phyloP scores from a whole-genome alignment of 2,329 filamentous ascomycete genomes.

The Ceratocystiopsis minuta region DNA sequence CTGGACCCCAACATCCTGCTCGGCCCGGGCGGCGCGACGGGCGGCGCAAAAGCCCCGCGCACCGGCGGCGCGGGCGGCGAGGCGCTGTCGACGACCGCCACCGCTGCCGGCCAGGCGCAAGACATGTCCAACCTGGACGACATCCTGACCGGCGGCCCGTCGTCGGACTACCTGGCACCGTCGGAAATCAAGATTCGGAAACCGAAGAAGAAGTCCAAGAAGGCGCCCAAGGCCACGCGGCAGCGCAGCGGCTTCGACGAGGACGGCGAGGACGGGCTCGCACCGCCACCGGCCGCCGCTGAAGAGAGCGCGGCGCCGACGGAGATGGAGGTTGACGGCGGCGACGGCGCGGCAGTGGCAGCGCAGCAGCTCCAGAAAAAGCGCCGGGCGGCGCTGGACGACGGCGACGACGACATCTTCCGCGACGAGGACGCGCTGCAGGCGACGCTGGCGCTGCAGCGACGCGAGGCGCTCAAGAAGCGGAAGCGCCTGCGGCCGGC shows the following conservation, averaged over 20 bases:
- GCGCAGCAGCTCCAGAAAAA: constrained; percentile 33
- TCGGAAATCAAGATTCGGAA: constrained; percentile 88
- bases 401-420: constrained; percentile 36
- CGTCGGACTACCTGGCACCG: constrained; percentile 76
- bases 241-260: constrained; percentile 38
- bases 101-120: constrained; percentile 39
- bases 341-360: constrained; percentile 13
- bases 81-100: neutral
- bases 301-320: neutral
- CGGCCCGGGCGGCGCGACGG: constrained; percentile 39
- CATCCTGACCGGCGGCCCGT: constrained; percentile 43
- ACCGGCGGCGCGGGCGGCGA: no score
- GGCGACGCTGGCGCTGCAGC: constrained; percentile 64
- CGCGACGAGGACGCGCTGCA: constrained; percentile 90
- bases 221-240: constrained; percentile 63
- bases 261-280: constrained; percentile 23
- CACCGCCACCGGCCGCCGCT: neutral
- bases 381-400: constrained; percentile 46
- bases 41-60: no score
- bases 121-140: constrained; percentile 52
- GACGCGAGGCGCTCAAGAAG: constrained; percentile 74
- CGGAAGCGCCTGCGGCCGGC: constrained; percentile 73
- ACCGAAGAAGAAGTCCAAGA: constrained; percentile 64
- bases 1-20: constrained; percentile 60
- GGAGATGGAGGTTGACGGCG: constrained; percentile 15